Conservation (phyloP, 2,329 filamentous ascomycete species). For the Escovopsis sp. region DNA sequence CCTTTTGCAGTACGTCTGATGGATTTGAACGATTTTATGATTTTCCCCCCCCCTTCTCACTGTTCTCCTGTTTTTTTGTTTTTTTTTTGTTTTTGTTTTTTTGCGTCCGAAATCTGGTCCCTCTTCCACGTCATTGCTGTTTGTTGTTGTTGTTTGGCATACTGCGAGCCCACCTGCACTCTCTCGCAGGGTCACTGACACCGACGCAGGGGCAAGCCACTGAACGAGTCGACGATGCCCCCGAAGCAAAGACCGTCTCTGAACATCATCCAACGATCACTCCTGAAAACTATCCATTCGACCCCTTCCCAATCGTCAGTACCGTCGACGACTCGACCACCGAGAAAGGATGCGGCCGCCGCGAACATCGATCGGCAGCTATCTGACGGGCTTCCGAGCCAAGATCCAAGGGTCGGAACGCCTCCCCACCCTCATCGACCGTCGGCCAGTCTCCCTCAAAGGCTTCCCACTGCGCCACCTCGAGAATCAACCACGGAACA, state of each 20-base stretch:
- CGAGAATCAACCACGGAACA: no score
- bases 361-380: slow-evolving; percentile 6
- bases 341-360: slow-evolving; percentile 5
- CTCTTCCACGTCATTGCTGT: slow-evolving; percentile 3
- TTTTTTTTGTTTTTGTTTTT: no score
- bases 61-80: no score
- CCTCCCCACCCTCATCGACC: background rate
- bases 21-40: no score
- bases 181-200: slow-evolving; percentile 9
- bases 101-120: no score
- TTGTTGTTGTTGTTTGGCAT: slow-evolving; percentile 3
- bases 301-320: slow-evolving; percentile 6
- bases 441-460: background rate
- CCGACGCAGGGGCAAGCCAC: slow-evolving; percentile 21
- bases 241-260: slow-evolving; percentile 30
- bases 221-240: slow-evolving; percentile 40
- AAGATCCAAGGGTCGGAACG: background rate
- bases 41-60: no score
- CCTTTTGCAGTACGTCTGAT: slow-evolving; percentile 41
- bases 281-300: slow-evolving; percentile 16
- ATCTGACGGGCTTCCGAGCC: slow-evolving; percentile 3
- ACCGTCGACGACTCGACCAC: slow-evolving; percentile 5
- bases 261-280: slow-evolving; percentile 25
- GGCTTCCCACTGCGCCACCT: no score
- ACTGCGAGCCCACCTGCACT: slow-evolving; percentile 2